Percentiles rank a stretch among this genome's conserved stretches.
Conservation (phyloP, 106 monocot genomes). For the Allium sativum region DNA sequence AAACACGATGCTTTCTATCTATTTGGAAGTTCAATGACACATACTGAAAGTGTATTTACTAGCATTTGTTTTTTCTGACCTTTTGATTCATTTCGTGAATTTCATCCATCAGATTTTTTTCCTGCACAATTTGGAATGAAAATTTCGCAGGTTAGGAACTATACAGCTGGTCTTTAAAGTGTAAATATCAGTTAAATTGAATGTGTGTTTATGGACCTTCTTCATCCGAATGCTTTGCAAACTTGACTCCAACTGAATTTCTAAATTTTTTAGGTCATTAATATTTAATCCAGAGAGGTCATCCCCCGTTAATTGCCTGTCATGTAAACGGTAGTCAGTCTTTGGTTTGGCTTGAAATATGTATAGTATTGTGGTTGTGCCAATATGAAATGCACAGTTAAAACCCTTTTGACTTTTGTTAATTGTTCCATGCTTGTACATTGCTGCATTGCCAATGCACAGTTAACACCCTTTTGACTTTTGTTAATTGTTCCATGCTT, state of each 20-base stretch:
- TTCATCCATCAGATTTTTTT: constrained; percentile 35
- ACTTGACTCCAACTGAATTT: constrained; percentile 13
- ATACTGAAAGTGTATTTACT: background rate
- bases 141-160: no score
- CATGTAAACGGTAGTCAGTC: background rate
- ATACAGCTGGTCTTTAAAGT: no score
- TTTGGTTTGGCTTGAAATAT: no score
- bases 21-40: no score
- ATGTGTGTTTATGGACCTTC: constrained; percentile 3
- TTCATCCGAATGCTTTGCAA: constrained; percentile 7
- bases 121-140: constrained; percentile 14
- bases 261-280: constrained; percentile 17
- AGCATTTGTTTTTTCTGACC: constrained; percentile 14
- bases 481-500: no score
- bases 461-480: no score
- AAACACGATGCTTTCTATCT: background rate
- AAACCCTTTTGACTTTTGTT: no score
- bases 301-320: constrained; percentile 16
- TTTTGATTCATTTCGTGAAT: constrained; percentile 41
- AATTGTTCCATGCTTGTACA: no score
- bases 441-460: no score
- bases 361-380: no score
- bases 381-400: no score
- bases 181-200: no score
- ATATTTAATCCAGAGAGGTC: constrained; percentile 5